Evolutionary conservation across 2,329 filamentous ascomycete genomes (phyloP), one percentile per base, ranked within the genome.

Genomic region (Aspergillus jensenii): DNA sequence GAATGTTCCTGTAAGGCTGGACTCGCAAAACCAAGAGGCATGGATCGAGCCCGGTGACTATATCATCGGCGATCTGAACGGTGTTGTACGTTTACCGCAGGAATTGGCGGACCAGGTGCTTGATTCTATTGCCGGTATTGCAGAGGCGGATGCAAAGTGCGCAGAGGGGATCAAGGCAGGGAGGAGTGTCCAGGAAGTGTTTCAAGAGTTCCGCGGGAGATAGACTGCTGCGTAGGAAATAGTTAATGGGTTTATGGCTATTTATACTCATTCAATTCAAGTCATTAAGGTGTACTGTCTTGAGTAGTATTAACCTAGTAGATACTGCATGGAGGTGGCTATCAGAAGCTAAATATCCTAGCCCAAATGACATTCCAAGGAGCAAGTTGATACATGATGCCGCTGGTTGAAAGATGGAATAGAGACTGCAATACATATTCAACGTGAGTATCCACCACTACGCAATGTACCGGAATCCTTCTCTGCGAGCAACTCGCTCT

Each of bases 41-140:
- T 45, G 40, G 40, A 46, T 76, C n/a, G 44, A 67, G 12, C 72
- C 73, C 2, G 74, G 72, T 0, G 74, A 77, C 49, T 73, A 73
- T 53, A 55, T 77, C 11, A 69, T 76, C 17, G 74, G 64, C 1
- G 74, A 76, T 58, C 46, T 75, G 23, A 74, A 77, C 56, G 74
- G 74, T 11, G 72, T 77, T 4, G 73, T 76, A 2, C 69, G 68
- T 58, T 49, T 76, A 40, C 74, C 64, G 27, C 50, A 52, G 40
- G 62, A 55, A 12, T 46, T 65, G 41, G 64, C 56, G 23, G 55
- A 62, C 39, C 17, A 56, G 41, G 58, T 61, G 3, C n/a, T 62
- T 6, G 47, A 55, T 12, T 27, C 45, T 21, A 62, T 62, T 23
- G 37, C 59, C 3, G 23, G 31, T 1, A 54, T 40, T 15, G 40